Percentiles rank a stretch among this genome's conserved stretches.
phyloP scores from a whole-genome alignment of 305 asterid genomes.

The Fraxinus albicans region DNA sequence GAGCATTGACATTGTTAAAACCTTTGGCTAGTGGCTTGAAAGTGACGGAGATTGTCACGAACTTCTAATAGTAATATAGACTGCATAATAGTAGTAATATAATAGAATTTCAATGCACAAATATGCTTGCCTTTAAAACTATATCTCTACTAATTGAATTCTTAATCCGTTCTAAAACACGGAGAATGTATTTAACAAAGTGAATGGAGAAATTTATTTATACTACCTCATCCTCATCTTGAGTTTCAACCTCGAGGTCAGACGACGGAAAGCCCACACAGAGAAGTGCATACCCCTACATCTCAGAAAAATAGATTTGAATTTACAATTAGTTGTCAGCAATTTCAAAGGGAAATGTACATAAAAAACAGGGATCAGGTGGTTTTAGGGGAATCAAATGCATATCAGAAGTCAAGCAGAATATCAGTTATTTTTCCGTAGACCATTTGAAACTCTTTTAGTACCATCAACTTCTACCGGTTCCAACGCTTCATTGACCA shows the following conservation, averaged over 20 bases:
- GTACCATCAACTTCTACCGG: neutral
- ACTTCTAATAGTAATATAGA: neutral
- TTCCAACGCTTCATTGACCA: neutral
- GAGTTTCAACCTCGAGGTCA: conserved; percentile 95
- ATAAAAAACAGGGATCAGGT: neutral
- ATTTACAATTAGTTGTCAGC: neutral
- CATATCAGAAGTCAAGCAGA: neutral
- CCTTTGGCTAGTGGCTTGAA: neutral
- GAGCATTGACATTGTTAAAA: neutral
- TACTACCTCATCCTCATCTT: conserved; percentile 96
- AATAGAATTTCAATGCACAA: neutral
- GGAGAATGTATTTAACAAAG: neutral
- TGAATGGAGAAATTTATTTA: neutral
- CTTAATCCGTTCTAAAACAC: neutral
- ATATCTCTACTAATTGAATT: neutral
- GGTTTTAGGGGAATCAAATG: neutral
- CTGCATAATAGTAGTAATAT: neutral
- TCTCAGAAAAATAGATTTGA: conserved; percentile 21
- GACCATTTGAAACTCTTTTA: neutral
- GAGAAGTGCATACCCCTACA: conserved; percentile 97
- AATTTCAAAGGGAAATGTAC: neutral
- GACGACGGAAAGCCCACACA: conserved; percentile 96
- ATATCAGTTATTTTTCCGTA: neutral
- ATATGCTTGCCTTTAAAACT: neutral
- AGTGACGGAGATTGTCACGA: neutral